Evolutionary conservation across 495 filamentous ascomycete genomes (phyloP).

Genomic region (Podospora pseudocomata): DNA sequence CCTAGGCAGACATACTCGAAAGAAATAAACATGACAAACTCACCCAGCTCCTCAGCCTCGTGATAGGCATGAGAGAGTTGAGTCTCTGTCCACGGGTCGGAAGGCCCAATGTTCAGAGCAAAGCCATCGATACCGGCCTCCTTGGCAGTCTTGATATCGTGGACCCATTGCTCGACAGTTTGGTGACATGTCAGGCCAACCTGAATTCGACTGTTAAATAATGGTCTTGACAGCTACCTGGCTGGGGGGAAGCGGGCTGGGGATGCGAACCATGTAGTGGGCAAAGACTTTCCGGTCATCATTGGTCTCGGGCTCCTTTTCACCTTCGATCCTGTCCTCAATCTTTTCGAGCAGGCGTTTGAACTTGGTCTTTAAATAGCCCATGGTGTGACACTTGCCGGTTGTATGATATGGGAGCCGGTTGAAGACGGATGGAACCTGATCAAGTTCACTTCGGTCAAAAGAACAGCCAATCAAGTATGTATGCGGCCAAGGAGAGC

Average conservation of each 20-base stretch:
- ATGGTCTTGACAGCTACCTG: neutral
- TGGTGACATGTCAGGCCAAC: constrained; percentile 45
- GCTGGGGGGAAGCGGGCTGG: neutral
- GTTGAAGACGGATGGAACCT: neutral
- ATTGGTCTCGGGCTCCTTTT: neutral
- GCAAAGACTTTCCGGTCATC: constrained; percentile 28
- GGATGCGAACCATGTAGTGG: constrained; percentile 45
- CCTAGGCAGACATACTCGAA: constrained; percentile 52
- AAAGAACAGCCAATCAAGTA: neutral
- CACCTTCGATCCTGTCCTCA: constrained; percentile 3
- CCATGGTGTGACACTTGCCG: neutral
- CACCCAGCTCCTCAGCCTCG: constrained; percentile 48
- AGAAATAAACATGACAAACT: constrained; percentile 64
- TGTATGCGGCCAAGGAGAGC: neutral
- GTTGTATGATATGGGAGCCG: neutral
- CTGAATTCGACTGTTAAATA: constrained; percentile 11
- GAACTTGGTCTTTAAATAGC: constrained; percentile 3
- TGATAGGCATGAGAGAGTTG: constrained; percentile 53
- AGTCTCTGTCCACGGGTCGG: constrained; percentile 47
- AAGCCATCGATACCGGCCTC: constrained; percentile 68
- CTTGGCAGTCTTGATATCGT: constrained; percentile 59
- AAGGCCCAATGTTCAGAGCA: constrained; percentile 61
- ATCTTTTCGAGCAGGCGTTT: constrained; percentile 11
- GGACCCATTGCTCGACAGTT: constrained; percentile 50
- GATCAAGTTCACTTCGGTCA: neutral